Evolutionary conservation across 352 stramenopile species (phyloP).

Genomic region (Phytophthora vignae): DNA sequence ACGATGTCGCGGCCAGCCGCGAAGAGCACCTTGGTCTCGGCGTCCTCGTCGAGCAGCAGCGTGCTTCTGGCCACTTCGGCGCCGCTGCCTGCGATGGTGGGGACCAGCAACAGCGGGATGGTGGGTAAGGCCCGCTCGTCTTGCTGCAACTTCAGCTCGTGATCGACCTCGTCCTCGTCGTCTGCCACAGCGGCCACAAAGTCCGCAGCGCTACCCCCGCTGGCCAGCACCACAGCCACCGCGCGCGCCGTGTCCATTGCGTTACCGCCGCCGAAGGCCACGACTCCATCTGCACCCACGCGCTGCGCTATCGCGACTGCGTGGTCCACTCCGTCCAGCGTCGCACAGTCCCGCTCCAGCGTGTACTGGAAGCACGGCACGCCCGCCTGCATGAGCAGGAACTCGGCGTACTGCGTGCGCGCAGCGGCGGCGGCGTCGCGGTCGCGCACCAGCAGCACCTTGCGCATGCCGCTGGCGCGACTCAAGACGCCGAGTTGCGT

Average conservation of each 20-base stretch:
- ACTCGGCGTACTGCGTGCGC: slow-evolving; percentile 76
- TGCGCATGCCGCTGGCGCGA: slow-evolving; percentile 52
- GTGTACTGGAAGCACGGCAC: slow-evolving; percentile 83
- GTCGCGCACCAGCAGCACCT: slow-evolving; percentile 80
- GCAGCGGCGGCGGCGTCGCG: slow-evolving; percentile 58
- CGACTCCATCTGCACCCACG: slow-evolving; percentile 71
- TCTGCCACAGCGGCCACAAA: slow-evolving; percentile 27
- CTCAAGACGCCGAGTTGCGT: slow-evolving; percentile 50
- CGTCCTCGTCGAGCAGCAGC: slow-evolving; percentile 73
- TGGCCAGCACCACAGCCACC: slow-evolving; percentile 62
- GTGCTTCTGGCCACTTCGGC: slow-evolving; percentile 61
- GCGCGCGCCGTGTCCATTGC: slow-evolving; percentile 69
- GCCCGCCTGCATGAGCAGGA: slow-evolving; percentile 70
- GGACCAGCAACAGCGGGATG: slow-evolving; percentile 62
- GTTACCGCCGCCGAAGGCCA: slow-evolving; percentile 75
- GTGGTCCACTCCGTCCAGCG: slow-evolving; percentile 61
- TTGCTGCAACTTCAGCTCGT: slow-evolving; percentile 30
- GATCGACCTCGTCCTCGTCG: slow-evolving; percentile 14
- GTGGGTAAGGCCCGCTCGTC: slow-evolving; percentile 11
- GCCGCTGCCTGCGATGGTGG: slow-evolving; percentile 63
- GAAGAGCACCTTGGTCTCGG: slow-evolving; percentile 66
- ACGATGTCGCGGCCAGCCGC: slow-evolving; percentile 44
- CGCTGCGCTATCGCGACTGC: slow-evolving; percentile 59
- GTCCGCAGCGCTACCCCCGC: slow-evolving; percentile 47
- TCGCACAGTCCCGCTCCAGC: slow-evolving; percentile 71